A percentile compares a stretch with the other conserved stretches of the same genome.
Evolutionary conservation across 495 filamentous ascomycete genomes (phyloP).

Genomic region (Elaphomyces granulatus): DNA sequence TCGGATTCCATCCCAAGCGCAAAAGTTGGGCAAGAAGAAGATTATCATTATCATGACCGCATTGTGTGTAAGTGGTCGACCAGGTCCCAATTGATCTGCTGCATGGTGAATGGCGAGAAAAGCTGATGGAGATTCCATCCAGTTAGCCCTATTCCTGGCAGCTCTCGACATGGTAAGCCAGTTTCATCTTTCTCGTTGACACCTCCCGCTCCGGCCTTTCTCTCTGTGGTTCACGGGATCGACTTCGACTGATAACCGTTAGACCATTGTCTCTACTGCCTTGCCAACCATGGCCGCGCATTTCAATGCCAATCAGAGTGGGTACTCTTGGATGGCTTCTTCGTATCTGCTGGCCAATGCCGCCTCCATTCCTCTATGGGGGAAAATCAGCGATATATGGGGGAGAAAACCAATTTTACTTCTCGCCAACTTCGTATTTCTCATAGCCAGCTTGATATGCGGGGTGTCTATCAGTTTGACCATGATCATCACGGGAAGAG

Average conservation of each 20-base stretch:
- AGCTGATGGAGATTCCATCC: conserved; percentile 5
- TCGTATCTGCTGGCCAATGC: conserved; percentile 56
- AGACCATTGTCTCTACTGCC: conserved; percentile 41
- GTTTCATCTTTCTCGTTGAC: no score
- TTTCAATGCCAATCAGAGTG: conserved; percentile 45
- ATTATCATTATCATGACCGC: conserved; percentile 35
- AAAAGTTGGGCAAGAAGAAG: conserved; percentile 34
- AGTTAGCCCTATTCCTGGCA: conserved; percentile 39
- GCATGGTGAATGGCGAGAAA: background rate
- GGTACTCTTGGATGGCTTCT: conserved; percentile 67
- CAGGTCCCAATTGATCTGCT: no score
- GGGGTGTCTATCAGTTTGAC: conserved; percentile 51
- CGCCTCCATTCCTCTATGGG: conserved; percentile 60
- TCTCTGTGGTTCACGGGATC: no score
- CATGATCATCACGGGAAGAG: conserved; percentile 62
- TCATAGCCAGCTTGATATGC: conserved; percentile 59
- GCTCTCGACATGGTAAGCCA: conserved; percentile 37
- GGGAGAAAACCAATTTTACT: conserved; percentile 71
- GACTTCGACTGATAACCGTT: background rate
- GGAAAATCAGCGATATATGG: conserved; percentile 77
- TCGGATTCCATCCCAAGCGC: conserved; percentile 24
- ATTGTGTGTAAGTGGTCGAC: conserved; percentile 35
- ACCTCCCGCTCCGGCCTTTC: no score
- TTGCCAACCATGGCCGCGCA: conserved; percentile 49
- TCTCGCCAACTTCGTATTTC: conserved; percentile 56